Percentiles rank a stretch among this genome's conserved stretches.
Conservation (phyloP, 2,329 filamentous ascomycete species). For the Aureobasidium sp. region DNA sequence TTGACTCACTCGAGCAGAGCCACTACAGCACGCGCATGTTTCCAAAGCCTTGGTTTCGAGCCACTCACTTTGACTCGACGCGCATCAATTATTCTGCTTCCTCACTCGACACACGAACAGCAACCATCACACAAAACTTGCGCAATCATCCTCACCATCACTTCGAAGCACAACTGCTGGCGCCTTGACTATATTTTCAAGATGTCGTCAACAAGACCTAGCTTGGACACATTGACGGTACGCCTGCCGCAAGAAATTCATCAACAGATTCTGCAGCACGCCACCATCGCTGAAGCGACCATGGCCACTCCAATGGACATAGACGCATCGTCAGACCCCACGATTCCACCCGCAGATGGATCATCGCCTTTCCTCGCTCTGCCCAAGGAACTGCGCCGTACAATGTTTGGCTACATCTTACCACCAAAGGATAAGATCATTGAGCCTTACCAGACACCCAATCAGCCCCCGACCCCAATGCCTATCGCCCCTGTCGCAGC, state of each 20-base stretch:
- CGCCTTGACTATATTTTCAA: background rate
- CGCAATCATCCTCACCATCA: background rate
- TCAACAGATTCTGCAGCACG: background rate
- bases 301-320: background rate
- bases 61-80: background rate
- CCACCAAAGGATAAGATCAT: conserved; percentile 2
- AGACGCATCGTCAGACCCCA: background rate
- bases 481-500: background rate
- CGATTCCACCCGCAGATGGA: background rate
- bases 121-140: background rate
- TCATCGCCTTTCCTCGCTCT: background rate
- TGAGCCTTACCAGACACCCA: background rate
- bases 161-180: too few relatives aligned
- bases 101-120: background rate
- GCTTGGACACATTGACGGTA: background rate
- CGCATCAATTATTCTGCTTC: background rate
- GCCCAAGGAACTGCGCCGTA: conserved; percentile 12
- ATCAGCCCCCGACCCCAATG: background rate
- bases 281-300: background rate
- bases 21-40: background rate
- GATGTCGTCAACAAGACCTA: background rate
- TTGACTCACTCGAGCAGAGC: background rate
- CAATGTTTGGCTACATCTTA: conserved; percentile 7
- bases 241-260: background rate
- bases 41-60: too few relatives aligned